A percentile compares a stretch with the other conserved stretches of the same genome.
phyloP scores from a whole-genome alignment of 306 rosid species.

The Datisca glomerata region DNA sequence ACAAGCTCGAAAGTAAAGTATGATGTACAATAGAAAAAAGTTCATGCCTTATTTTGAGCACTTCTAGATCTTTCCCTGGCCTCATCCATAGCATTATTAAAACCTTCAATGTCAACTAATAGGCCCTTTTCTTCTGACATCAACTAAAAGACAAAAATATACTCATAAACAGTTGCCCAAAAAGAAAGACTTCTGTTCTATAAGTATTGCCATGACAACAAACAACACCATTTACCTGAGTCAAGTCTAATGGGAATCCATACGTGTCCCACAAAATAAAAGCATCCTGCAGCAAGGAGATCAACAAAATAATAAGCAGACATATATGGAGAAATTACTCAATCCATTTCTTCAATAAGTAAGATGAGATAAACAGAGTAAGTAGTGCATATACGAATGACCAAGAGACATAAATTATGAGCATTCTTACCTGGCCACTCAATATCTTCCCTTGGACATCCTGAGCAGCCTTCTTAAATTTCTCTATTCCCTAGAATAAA shows the following conservation, averaged over 20 bases:
- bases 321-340: background rate
- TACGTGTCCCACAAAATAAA: conserved; percentile 94
- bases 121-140: conserved; percentile 95
- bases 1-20: background rate
- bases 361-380: background rate
- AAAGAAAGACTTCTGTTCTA: too few relatives aligned
- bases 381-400: background rate
- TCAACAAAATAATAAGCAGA: conserved; percentile 19
- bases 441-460: conserved; percentile 72
- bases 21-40: conserved; percentile 8
- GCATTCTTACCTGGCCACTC: conserved; percentile 79
- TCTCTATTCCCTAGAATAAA: conserved; percentile 75
- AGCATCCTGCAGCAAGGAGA: conserved; percentile 58
- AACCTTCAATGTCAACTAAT: conserved; percentile 68
- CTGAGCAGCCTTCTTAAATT: conserved; percentile 71
- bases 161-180: conserved; percentile 4
- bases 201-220: too few relatives aligned
- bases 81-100: conserved; percentile 69
- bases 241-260: conserved; percentile 94
- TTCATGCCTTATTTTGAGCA: conserved; percentile 74
- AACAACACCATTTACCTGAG: conserved; percentile 55
- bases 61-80: conserved; percentile 92
- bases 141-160: conserved; percentile 40
- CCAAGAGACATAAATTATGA: conserved; percentile 1
- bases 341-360: conserved; percentile 1